Evolutionary conservation across 1,284 basidiomycete genomes (phyloP), one percentile per base, ranked within the genome.

Genomic region (Bondarzewia mesenterica): DNA sequence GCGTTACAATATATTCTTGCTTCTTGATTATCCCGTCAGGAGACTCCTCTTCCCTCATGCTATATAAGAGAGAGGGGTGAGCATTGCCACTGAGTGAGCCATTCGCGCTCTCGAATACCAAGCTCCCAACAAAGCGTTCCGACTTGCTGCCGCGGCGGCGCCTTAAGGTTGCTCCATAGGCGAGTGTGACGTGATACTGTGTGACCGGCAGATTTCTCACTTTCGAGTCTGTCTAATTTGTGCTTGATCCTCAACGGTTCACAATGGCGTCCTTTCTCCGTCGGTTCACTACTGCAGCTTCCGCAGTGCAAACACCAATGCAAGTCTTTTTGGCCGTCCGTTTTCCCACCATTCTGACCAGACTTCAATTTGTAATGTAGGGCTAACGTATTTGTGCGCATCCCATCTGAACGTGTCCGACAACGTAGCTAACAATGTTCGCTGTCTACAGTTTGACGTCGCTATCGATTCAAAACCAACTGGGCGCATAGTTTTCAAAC

Each of bases 401-500:
- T 27, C 26, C 8, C 22, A 14, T 12, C 6, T 23, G 14, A 42
- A 21, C 8, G 18, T 23, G 41, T 23, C 10, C 7, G 15, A n/a
- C 21, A 23, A 15, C 10, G 41, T 23, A 42, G 8, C 21, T 27
- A 12, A 23, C 21, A 12, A 42, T 4, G 15, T 25, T 6, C 7
- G 3, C 14, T 8, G 2, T 2, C 5, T 12, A 42, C 21, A 50
- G 49, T 50, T 50, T 32, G 49, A 50, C 29, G 38, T 50, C 21
- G 49, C 49, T 14, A 46, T 50, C 20, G 35, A 50, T 25, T 41
- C 38, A 1, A 41, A 50, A 16, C 49, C 49, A 8, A 16, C 27
- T 14, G 49, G 49, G 3, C 44, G 49, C 39, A 37, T 50, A 20
- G 45, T 50, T 12, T 50, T 50, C 41, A 46, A 47, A 35, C 40